Base-by-base conservation (phyloP, 192 early-diverging fungal genomes). In the Coemansia sp. region DNA sequence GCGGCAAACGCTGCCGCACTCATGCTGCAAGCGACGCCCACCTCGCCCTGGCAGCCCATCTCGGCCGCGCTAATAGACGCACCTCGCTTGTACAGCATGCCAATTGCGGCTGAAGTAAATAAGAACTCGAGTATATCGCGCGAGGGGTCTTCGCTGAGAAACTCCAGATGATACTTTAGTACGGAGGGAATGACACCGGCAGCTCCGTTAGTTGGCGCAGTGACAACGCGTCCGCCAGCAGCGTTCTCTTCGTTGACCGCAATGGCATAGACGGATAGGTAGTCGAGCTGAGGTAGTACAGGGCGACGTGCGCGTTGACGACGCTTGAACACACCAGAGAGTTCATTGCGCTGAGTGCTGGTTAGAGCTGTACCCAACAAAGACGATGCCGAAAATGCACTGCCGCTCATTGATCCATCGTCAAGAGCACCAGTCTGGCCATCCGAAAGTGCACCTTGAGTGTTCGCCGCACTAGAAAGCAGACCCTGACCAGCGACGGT, bases 31-130 rank as follows among this genome's bases (percentile, higher is more conserved):
- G 96, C 94, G 16, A 98, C 96, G 62, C 96, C 96, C 4, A 98
- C 95, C 81, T 98, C 96, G 50, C 96, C 96, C 74, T 96, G 94
- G 77, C 96, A 98, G 48, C 96, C 96, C 88, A 98, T 93, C 75
- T 96, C 96, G 6, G 96, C 96, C 0, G 95, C 92, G 36, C 93
- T 94, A 50, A 98, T 98, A 40, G 88, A 90, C 0, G 96, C 96
- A 6, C 96, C 94, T 45, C 93, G 87, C 82, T 98, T 98, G 86
- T 92, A 98, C 42, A 98, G 82, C 96, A 98, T 98, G 17, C 96
- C 96, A 60, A 98, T 91, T 2, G 96, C 96, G 0, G 94, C 90
- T 1, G 94, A 92, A 0, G 96, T 98, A 48, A 98, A 87, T 41
- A 98, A 71, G 65, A 96, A 96, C 75, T 96, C 94, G 80, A 95